Conservation (phyloP, 2,329 filamentous ascomycete species). For the Colletotrichum gloeosporioides region DNA sequence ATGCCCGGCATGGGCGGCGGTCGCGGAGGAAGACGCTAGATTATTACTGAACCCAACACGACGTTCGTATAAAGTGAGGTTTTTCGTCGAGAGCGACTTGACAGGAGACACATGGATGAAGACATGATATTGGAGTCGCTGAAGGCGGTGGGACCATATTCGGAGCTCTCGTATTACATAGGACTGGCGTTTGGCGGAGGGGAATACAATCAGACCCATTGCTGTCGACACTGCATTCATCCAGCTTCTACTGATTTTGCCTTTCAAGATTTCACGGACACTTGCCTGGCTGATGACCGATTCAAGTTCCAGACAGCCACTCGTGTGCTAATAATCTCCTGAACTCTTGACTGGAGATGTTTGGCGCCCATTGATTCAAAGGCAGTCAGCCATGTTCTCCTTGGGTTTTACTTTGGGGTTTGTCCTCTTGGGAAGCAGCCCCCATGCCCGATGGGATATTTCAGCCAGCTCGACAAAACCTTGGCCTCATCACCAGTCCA, state of each 20-base stretch:
- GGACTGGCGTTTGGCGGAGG: slow-evolving; percentile 23
- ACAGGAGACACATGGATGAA: background rate
- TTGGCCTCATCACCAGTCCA: background rate
- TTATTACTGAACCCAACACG: slow-evolving; percentile 45
- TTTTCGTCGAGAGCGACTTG: background rate
- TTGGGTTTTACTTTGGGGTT: too few relatives aligned
- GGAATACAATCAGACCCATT: slow-evolving; percentile 3
- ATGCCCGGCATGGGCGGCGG: slow-evolving; percentile 68
- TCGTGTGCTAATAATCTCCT: too few relatives aligned
- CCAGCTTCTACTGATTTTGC: background rate
- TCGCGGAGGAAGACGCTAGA: slow-evolving; percentile 71
- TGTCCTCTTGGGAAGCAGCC: too few relatives aligned
- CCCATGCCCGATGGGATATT: rapidly evolving
- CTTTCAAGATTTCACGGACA: too few relatives aligned
- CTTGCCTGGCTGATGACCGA: too few relatives aligned
- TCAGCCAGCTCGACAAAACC: background rate
- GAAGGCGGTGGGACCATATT: background rate
- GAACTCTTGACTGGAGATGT: too few relatives aligned
- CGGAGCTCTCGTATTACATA: background rate
- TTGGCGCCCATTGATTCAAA: too few relatives aligned
- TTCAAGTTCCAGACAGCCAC: too few relatives aligned
- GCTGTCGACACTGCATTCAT: background rate
- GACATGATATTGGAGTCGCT: background rate
- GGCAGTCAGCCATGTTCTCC: too few relatives aligned
- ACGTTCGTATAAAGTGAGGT: background rate